Base-by-base conservation (phyloP, 1,284 basidiomycete species). In the Xerocomus minutiporus region DNA sequence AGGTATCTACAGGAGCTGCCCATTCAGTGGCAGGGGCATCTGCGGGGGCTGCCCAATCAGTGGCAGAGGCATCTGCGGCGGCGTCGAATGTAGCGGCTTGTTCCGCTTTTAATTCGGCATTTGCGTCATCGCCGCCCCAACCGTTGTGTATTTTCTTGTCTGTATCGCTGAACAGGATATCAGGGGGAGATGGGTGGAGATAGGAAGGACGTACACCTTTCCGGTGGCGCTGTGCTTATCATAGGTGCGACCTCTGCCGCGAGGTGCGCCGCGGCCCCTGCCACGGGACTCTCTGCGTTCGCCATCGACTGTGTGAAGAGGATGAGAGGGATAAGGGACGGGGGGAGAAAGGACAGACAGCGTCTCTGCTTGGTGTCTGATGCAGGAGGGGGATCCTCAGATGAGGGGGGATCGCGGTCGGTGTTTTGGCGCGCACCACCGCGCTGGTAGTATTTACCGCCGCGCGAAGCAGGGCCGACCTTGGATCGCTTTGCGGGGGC, bases 91-190 rank as follows among this genome's bases (percentile, higher is more conserved):
- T 73, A 59, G 83, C 89, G 54, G 79, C 82, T 63, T 86, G 75
- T 72, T 96, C 93, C 43, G 77, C 79, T 71, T 87, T 86, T 64
- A 87, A 77, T 71, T 93, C 91, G 38, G 84, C 70, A 60, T 76
- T 78, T 64, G 86, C 90, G 64, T 94, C 91, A 62, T 92, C 89
- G 55, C 88, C 90, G 59, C 93, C 93, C 93, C 93, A 97, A 59
- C 86, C 88, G 70, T 93, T 89, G 70, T 90, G 86, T 61, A 94
- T 74, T 77, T 91, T 91, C 82, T 97, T 97, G 63, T 93, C 88
- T 42, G 89, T 86, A 74, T 97, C 93, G 69, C 87, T 91, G 47
- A 12, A 47, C 45, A 46, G 31, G 56, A 45, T 48, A 39, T 39
- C 17, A 48, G 46, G 40, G 38, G 39, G 28, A 38, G 42, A 28